Conservation (phyloP, 441 rosid genomes). For the Eruca vesicaria region DNA sequence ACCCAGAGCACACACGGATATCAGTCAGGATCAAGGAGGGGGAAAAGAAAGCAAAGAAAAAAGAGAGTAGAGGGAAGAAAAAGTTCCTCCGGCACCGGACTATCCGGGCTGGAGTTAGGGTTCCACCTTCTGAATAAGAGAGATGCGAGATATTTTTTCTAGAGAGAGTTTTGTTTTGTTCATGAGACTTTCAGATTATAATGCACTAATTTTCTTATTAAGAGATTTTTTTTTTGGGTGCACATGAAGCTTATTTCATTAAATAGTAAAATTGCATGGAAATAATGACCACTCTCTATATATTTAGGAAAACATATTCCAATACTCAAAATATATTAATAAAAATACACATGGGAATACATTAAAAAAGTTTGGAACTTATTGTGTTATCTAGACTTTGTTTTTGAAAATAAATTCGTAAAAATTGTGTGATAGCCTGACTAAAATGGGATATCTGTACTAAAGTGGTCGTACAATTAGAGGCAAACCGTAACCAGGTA, state of each 20-base stretch:
- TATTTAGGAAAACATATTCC: not conserved
- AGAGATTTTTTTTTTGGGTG: too few relatives aligned
- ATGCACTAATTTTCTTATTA: not conserved
- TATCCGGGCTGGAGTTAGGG: too few relatives aligned
- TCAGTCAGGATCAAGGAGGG: too few relatives aligned
- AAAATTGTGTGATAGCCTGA: not conserved
- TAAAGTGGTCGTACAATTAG: slow-evolving; percentile 56
- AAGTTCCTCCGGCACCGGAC: too few relatives aligned
- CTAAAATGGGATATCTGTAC: too few relatives aligned
- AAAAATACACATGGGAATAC: not conserved
- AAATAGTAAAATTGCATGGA: not conserved
- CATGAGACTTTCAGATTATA: not conserved
- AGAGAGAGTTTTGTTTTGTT: too few relatives aligned
- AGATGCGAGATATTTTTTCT: too few relatives aligned
- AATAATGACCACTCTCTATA: not conserved
- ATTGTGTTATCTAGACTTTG: not conserved
- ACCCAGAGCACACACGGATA: too few relatives aligned
- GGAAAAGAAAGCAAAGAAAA: too few relatives aligned
- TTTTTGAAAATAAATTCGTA: not conserved
- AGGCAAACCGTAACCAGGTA: slow-evolving; percentile 75
- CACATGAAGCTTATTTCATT: not conserved
- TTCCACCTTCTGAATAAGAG: too few relatives aligned
- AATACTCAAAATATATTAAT: not conserved
- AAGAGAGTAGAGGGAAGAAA: too few relatives aligned
- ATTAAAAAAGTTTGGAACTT: not conserved